phyloP scores from a whole-genome alignment of 331 rosid species.

The Acacia concinna region DNA sequence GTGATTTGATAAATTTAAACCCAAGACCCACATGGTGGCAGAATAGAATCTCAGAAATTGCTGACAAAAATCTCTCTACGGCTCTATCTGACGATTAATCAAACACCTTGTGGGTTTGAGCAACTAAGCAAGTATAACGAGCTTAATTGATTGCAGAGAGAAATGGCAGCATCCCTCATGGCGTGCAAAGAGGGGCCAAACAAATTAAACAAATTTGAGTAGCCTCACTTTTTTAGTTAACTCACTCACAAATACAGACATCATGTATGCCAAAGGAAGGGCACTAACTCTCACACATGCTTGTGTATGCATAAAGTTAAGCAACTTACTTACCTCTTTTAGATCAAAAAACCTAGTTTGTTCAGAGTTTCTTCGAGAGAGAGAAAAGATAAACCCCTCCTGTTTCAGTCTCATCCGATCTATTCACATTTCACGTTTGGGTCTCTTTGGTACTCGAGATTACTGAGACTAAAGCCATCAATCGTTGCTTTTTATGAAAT shows the following conservation, averaged over 20 bases:
- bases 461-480: slow-evolving; percentile 3
- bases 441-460: not conserved
- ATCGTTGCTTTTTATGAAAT: not conserved
- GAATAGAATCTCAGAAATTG: slow-evolving; percentile 18
- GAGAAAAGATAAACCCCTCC: not conserved
- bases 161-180: slow-evolving; percentile 49
- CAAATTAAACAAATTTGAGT: not conserved
- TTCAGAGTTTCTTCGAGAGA: not conserved
- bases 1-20: too few relatives aligned
- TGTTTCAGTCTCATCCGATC: not conserved
- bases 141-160: slow-evolving; percentile 10
- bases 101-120: slow-evolving; percentile 13
- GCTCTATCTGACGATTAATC: slow-evolving; percentile 8
- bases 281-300: slow-evolving; percentile 40
- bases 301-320: slow-evolving; percentile 43
- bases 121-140: slow-evolving; percentile 24
- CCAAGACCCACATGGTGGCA: slow-evolving; percentile 50
- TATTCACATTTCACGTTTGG: not conserved
- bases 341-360: slow-evolving; percentile 6
- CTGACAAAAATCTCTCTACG: not conserved
- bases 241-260: not conserved
- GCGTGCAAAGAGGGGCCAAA: slow-evolving; percentile 64
- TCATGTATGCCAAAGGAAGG: not conserved
- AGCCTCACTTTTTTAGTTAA: not conserved
- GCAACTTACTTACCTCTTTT: slow-evolving; percentile 37